Base-by-base conservation (phyloP, 106 monocot genomes). In the Dactylorhiza incarnata region DNA sequence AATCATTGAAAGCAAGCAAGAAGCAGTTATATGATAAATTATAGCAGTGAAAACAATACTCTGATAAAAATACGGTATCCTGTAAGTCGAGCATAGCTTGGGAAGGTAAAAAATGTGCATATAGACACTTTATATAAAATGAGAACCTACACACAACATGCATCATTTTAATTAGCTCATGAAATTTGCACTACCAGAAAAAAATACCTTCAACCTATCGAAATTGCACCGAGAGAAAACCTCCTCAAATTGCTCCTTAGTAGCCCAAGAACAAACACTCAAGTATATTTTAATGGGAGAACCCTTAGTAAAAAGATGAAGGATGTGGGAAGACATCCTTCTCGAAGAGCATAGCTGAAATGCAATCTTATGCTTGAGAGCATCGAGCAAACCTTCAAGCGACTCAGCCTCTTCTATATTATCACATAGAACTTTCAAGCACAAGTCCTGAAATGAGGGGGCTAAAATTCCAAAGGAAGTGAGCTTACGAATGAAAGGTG, bases 221-320 rank as follows among this genome's bases (percentile, higher is more conserved):
- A 73, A 84, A 17, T 82, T 74, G 47, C 82, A 89, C 15, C 69
- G 56, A 22, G 74, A 71, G 78, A 96, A 82, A 52, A 75, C 50
- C 6, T 58, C 75, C 77, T 86, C 79, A 73, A 96, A 78, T 61
- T 79, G 58, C 13, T 74, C 69, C 49, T 96, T 90, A 25, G 78
- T 81, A 9, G 74, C 81, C 92, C 92, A 96, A 12, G 93, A 85
- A 59, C 90, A 93, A 76, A 89, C 89, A 45, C 73, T 75, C 11
- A 96, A 50, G 13, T 44, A 75, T 49, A 96, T 78, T 45, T 90
- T 85, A 5, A 78, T 29, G 2, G 83, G 85, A 3, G 51, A 78
- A 0, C 74, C 88, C 12, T 54, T 82, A 3, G 74, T 13, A 22
- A 96, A 75, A 75, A 85, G 84, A 56, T 48, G 45, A n/a, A 96